A percentile compares a stretch with the other conserved stretches of the same genome.
These are phyloP conservation scores for Populus simonii DNA, from an alignment of 345 rosid genomes.

Conservation along the genomic window DNA sequence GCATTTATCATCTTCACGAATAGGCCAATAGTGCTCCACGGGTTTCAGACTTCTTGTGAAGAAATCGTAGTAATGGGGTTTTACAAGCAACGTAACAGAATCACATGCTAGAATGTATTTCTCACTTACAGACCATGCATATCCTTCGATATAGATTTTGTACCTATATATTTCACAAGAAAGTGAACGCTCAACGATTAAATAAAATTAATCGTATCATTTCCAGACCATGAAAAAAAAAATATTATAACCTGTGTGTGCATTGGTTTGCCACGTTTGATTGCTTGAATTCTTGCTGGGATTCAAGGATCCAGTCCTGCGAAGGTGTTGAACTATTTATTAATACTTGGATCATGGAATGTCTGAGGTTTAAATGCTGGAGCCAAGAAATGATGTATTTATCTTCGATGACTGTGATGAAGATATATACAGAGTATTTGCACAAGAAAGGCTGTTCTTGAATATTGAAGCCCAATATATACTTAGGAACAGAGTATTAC, in stretches of 20 bases:
- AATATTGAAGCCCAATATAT: too few species aligned
- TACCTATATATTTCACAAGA: conserved; percentile 13
- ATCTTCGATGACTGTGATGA: too few species aligned
- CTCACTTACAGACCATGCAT: conserved; percentile 35
- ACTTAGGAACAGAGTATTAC: too few species aligned
- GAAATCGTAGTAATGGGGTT: conserved; percentile 32
- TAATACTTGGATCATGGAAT: not conserved
- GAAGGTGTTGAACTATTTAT: not conserved
- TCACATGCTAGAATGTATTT: conserved; percentile 35
- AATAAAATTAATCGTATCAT: too few species aligned
- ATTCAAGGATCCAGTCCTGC: conserved; percentile 77
- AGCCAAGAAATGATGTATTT: too few species aligned
- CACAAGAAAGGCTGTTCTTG: too few species aligned
- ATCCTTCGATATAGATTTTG: conserved; percentile 32
- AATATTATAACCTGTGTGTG: conserved; percentile 46
- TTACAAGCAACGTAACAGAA: conserved; percentile 23
- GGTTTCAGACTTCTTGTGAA: conserved; percentile 26
- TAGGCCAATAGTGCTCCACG: conserved; percentile 25
- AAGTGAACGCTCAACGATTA: too few species aligned
- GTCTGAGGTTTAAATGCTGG: too few species aligned
- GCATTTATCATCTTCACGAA: conserved; percentile 24
- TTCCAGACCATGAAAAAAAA: too few species aligned
- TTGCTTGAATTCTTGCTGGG: conserved; percentile 62
- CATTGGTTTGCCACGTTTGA: conserved; percentile 82
- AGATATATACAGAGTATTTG: too few species aligned